These are phyloP conservation scores for Achlya hypogyna DNA, from an alignment of 352 stramenopile genomes.

Conservation along the genomic window DNA sequence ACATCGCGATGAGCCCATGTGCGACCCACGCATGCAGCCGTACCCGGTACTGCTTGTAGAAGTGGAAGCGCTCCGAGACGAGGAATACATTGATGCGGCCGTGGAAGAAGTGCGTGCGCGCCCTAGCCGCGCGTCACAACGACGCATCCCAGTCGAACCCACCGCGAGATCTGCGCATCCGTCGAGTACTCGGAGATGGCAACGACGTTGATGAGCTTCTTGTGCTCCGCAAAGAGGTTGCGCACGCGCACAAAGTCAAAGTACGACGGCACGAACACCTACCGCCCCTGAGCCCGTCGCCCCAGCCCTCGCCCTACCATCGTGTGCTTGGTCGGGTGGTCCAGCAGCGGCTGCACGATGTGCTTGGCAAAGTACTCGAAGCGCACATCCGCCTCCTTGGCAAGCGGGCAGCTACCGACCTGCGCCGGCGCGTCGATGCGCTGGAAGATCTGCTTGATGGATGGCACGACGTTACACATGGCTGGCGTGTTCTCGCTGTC, in stretches of 20 bases:
- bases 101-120: conserved; percentile 66
- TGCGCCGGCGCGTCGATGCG: conserved; percentile 35
- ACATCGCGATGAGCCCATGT: neutral
- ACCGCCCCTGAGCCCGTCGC: no score
- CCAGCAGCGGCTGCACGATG: conserved; percentile 61
- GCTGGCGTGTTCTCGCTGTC: conserved; percentile 21
- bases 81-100: conserved; percentile 68
- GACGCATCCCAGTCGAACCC: neutral
- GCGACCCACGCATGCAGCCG: neutral
- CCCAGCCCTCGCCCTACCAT: conserved; percentile 28
- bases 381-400: conserved; percentile 44
- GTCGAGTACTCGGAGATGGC: conserved; percentile 76
- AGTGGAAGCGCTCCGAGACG: conserved; percentile 78
- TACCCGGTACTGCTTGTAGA: conserved; percentile 68
- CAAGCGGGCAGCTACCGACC: conserved; percentile 1
- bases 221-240: conserved; percentile 69
- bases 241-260: conserved; percentile 82
- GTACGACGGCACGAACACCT: conserved; percentile 73
- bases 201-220: conserved; percentile 57
- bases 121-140: conserved; percentile 14
- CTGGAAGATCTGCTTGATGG: conserved; percentile 77
- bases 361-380: conserved; percentile 75
- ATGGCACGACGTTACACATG: conserved; percentile 55
- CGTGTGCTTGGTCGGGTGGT: conserved; percentile 56
- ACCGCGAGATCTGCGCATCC: conserved; percentile 46